Base-by-base conservation (phyloP, 805 yeast genomes). In the Yarrowia hollandica region DNA sequence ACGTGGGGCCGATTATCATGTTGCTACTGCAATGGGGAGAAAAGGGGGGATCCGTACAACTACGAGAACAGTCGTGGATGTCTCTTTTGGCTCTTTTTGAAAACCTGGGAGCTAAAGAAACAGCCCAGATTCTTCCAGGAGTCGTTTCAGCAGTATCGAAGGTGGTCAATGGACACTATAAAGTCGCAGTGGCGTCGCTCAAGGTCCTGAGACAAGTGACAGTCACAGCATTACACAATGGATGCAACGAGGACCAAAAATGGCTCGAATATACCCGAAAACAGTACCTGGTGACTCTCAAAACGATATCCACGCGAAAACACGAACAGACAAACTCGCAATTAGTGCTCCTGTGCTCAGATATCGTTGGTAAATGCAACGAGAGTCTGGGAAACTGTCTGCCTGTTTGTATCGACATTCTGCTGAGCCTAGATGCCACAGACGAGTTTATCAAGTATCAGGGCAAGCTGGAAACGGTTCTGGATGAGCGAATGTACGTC, bases 221-320 rank as follows among this genome's bases (percentile, higher is more conserved):
- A 1, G 22, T 55, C 1, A 28, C 37, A 3, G 68, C 60, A 10
- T 59, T 68, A 11, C 65, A 66, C 8, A 25, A 60, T 4, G 64
- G 67, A 11, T 66, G 69, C 9, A 61, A 63, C 12, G 15, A 25
- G 34, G 16, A 28, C 72, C 69, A 87, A 65, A 76, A 80, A 4
- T 84, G 89, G 89, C 66, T 82, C n/a, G 72, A 67, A 12, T 83
- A 79, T 0, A 82, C 86, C 0, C 69, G 79, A 4, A 64, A 69
- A 15, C 88, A 84, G 64, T 71, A 83, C 2, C 71, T 72, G 48
- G 68, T 76, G 15, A 81, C 85, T 0, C 60, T 84, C 5, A 48
- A 48, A 16, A 48, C 39, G 39, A 48, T 48, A 33, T 48, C 55
- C 3, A 48, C 55, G 2, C 9, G 55, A 4, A 48, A 48, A 22